Percentiles rank a stretch among this genome's conserved stretches.
Conservation (phyloP, 2,329 filamentous ascomycete species). For the Aspergillus uvarum region DNA sequence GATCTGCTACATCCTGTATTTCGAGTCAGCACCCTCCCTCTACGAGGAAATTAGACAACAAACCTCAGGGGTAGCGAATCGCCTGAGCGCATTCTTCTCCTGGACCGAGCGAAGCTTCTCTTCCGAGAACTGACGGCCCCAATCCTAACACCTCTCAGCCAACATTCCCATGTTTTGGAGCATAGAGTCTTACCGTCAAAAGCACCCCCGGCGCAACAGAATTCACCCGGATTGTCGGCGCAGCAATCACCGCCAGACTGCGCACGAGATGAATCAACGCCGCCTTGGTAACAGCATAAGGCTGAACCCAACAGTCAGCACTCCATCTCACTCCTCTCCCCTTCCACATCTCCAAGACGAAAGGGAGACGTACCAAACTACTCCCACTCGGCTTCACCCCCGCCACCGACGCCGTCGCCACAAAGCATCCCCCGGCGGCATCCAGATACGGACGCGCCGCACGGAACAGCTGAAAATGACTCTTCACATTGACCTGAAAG, state of each 20-base stretch:
- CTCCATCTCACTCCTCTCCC: too few relatives aligned
- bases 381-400: slow-evolving; percentile 65
- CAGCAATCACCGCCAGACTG: slow-evolving; percentile 7
- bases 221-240: slow-evolving; percentile 7
- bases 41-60: not conserved
- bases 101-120: slow-evolving; percentile 1
- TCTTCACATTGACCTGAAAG: slow-evolving; percentile 64
- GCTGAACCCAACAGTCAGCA: not conserved
- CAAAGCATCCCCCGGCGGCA: slow-evolving; percentile 58
- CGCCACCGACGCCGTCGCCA: slow-evolving; percentile 64
- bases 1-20: slow-evolving; percentile 8
- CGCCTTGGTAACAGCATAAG: slow-evolving; percentile 9
- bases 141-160: slow-evolving; percentile 1
- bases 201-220: slow-evolving; percentile 8
- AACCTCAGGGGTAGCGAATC: slow-evolving; percentile 9
- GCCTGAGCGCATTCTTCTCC: slow-evolving; percentile 5
- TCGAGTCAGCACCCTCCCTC: not conserved
- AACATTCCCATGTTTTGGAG: not conserved
- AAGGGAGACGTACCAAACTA: slow-evolving; percentile 40
- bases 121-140: slow-evolving; percentile 5
- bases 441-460: slow-evolving; percentile 57
- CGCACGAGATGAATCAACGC: slow-evolving; percentile 9
- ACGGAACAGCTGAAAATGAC: slow-evolving; percentile 60
- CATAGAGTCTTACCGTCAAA: not conserved
- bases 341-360: not conserved